phyloP scores from a whole-genome alignment of 1,284 basidiomycete species.

The Rhodotorula sp. region DNA sequence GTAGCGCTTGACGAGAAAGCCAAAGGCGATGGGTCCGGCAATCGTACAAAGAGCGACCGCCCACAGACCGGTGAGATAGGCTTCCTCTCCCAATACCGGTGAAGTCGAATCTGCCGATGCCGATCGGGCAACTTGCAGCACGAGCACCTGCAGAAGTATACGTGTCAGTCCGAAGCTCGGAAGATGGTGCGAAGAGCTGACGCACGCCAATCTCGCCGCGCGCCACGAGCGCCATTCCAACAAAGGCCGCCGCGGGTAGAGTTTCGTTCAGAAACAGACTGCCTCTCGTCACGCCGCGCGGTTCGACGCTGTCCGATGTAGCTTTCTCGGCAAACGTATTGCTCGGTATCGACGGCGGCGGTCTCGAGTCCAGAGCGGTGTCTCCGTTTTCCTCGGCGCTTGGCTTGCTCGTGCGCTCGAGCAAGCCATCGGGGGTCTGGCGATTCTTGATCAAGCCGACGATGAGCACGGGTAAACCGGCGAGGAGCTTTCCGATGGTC shows the following conservation, averaged over 20 bases:
- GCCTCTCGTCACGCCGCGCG: background rate
- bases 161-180: slow-evolving; percentile 53
- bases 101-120: slow-evolving; percentile 14
- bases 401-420: too few relatives aligned
- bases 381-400: background rate
- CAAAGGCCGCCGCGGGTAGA: slow-evolving; percentile 45
- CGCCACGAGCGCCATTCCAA: slow-evolving; percentile 56
- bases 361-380: background rate
- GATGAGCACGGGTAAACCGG: slow-evolving; percentile 50
- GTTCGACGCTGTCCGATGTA: background rate
- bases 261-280: background rate
- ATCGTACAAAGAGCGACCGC: slow-evolving; percentile 58
- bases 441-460: slow-evolving; percentile 30
- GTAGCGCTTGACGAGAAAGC: slow-evolving; percentile 49
- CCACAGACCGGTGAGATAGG: slow-evolving; percentile 56
- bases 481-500: slow-evolving; percentile 54
- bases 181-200: background rate
- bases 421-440: background rate
- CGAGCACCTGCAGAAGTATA: slow-evolving; percentile 52
- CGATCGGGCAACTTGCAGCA: slow-evolving; percentile 39
- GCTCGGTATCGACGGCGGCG: background rate
- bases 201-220: slow-evolving; percentile 58
- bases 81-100: slow-evolving; percentile 50
- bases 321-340: slow-evolving; percentile 4
- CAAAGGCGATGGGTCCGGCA: slow-evolving; percentile 54